These are phyloP conservation scores for Flaveria trinervia DNA, from an alignment of 129 eudicot species.

Conservation along the genomic window DNA sequence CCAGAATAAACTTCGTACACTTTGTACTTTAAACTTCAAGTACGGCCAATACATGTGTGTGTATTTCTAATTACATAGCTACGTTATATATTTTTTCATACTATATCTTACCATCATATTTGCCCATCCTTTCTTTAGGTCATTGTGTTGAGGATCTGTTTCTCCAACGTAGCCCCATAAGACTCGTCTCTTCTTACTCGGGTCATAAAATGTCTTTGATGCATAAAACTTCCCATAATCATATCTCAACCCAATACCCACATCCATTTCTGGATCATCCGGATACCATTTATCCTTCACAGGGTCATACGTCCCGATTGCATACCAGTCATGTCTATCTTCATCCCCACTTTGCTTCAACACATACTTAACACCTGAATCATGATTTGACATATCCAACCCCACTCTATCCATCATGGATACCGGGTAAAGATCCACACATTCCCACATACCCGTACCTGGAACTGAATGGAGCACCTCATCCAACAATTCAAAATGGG, in stretches of 20 bases:
- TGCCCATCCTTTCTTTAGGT: conserved; percentile 71
- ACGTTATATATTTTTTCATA: no score
- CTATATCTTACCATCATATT: conserved; percentile 56
- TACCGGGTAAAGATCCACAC: conserved; percentile 80
- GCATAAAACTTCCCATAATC: conserved; percentile 91
- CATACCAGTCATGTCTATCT: conserved; percentile 67
- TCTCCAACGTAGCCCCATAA: conserved; percentile 79
- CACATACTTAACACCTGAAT: conserved; percentile 48
- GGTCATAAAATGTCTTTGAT: conserved; percentile 72
- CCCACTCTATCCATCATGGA: conserved; percentile 28
- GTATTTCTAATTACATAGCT: no score
- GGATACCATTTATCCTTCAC: conserved; percentile 51
- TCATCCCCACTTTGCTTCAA: conserved; percentile 63
- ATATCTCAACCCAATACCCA: conserved; percentile 63
- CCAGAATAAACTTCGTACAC: no score
- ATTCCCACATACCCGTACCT: conserved; percentile 76
- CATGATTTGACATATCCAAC: conserved; percentile 47
- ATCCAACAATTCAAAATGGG: conserved; percentile 22
- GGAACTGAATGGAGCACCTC: conserved; percentile 51
- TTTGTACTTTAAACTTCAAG: no score
- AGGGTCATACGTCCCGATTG: conserved; percentile 53
- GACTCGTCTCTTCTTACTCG: conserved; percentile 54
- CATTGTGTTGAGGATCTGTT: conserved; percentile 27
- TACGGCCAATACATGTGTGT: no score
- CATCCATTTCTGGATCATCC: conserved; percentile 50